Evolutionary conservation across 1,284 basidiomycete species (phyloP).

Genomic region (Ustilago bromivora): DNA sequence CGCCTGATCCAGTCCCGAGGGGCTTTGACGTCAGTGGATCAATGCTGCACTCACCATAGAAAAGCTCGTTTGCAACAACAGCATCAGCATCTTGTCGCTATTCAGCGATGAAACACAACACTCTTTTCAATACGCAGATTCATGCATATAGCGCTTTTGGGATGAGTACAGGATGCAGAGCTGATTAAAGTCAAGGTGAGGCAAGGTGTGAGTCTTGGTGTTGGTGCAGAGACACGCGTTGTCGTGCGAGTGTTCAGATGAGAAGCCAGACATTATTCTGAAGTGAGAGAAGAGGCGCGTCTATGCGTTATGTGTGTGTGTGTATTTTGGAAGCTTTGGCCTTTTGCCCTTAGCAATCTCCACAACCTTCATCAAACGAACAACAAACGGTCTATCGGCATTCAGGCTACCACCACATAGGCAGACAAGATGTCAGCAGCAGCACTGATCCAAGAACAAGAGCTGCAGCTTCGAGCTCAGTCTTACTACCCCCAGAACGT

Average conservation of each 20-base stretch:
- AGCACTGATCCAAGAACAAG: constrained; percentile 43
- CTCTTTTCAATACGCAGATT: constrained; percentile 5
- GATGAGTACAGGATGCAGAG: background rate
- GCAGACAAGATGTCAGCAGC: constrained; percentile 36
- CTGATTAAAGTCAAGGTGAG: background rate
- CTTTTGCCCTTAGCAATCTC: background rate
- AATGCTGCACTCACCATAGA: too few relatives aligned
- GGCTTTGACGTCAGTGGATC: background rate
- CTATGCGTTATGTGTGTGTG: constrained; percentile 15
- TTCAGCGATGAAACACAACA: background rate
- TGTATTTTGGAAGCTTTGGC: constrained; percentile 1
- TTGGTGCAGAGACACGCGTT: background rate
- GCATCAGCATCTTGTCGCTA: background rate
- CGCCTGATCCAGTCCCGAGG: constrained; percentile 1
- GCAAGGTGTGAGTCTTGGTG: background rate
- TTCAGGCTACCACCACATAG: background rate
- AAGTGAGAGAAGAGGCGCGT: constrained; percentile 11
- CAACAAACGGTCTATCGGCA: background rate
- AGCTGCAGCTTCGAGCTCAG: constrained; percentile 49
- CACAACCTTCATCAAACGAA: background rate
- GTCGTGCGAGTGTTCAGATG: constrained; percentile 6
- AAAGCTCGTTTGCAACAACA: too few relatives aligned
- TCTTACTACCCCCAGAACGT: constrained; percentile 62
- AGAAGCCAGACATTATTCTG: background rate
- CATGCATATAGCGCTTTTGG: background rate